phyloP scores from a whole-genome alignment of 352 stramenopile genomes.

The Phytophthora fragariaefolia region DNA sequence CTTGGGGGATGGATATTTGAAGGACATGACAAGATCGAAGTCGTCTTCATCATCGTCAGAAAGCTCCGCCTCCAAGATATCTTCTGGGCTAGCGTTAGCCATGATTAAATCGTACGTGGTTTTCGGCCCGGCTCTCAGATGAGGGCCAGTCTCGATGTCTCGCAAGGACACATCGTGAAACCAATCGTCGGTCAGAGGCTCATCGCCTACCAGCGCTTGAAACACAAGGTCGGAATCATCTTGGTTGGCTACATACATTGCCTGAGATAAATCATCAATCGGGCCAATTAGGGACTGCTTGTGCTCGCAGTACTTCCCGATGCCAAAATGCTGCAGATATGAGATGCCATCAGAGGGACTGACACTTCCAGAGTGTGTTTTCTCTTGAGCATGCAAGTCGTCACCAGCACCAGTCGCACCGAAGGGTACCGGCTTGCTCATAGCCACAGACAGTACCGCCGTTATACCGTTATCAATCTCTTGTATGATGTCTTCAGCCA shows the following conservation, averaged over 20 bases:
- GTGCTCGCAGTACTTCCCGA: constrained; percentile 48
- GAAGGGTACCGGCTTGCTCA: neutral
- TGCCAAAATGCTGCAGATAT: constrained; percentile 44
- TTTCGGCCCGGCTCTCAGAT: neutral
- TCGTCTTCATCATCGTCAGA: constrained; percentile 32
- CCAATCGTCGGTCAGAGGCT: constrained; percentile 52
- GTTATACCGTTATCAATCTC: neutral
- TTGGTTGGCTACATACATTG: constrained; percentile 46
- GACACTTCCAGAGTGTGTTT: constrained; percentile 4
- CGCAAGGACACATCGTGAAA: constrained; percentile 38
- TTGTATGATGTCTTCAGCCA: constrained; percentile 10
- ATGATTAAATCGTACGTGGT: constrained; percentile 49
- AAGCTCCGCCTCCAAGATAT: constrained; percentile 41
- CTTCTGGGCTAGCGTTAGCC: constrained; percentile 33
- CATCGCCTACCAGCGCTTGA: constrained; percentile 45
- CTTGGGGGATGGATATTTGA: constrained; percentile 34
- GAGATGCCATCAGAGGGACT: constrained; percentile 26
- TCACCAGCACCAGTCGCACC: neutral
- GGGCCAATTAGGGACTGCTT: constrained; percentile 41
- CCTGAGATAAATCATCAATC: constrained; percentile 40
- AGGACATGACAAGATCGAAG: constrained; percentile 38
- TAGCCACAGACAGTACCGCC: neutral
- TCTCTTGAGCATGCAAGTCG: constrained; percentile 7
- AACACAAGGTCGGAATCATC: constrained; percentile 54
- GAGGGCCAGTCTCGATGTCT: constrained; percentile 3